Percentiles rank a stretch among this genome's conserved stretches.
phyloP scores from a whole-genome alignment of 2,329 filamentous ascomycete species.

The Hymenoscyphus fraxineus region DNA sequence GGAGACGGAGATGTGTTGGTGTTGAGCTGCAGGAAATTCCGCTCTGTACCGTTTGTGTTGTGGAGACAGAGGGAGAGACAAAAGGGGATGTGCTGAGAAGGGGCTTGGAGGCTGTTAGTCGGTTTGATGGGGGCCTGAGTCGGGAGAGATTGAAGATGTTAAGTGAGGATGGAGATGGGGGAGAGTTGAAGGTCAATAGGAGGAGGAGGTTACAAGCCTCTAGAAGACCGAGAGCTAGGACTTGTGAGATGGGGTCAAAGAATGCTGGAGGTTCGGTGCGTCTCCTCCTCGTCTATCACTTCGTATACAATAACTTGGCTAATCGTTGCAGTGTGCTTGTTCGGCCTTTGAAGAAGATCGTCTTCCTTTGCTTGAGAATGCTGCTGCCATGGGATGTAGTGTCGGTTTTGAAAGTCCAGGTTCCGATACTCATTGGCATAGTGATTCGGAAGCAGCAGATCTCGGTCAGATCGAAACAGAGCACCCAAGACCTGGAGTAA shows the following conservation, averaged over 20 bases:
- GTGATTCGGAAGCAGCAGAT: constrained; percentile 14
- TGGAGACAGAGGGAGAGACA: constrained; percentile 35
- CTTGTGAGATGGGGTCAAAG: constrained; percentile 6
- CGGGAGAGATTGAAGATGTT: constrained; percentile 42
- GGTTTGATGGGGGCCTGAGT: constrained; percentile 45
- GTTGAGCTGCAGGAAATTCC: constrained; percentile 47
- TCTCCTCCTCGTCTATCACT: not conserved
- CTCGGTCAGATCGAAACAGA: constrained; percentile 5
- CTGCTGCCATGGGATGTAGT: constrained; percentile 20
- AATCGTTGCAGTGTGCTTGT: not conserved
- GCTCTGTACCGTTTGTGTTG: constrained; percentile 46
- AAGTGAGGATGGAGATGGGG: constrained; percentile 22
- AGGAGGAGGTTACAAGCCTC: constrained; percentile 10
- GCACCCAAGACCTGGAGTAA: constrained; percentile 36
- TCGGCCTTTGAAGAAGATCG: constrained; percentile 13
- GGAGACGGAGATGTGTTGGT: constrained; percentile 16
- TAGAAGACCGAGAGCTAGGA: constrained; percentile 12
- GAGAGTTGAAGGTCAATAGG: constrained; percentile 9
- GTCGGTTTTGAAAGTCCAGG: constrained; percentile 20
- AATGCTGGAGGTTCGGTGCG: not conserved
- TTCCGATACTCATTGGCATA: constrained; percentile 13
- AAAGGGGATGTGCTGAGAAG: constrained; percentile 38
- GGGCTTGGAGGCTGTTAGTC: constrained; percentile 43
- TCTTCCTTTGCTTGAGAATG: constrained; percentile 20
- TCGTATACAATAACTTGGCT: not conserved